A percentile compares a stretch with the other conserved stretches of the same genome.
phyloP scores from a whole-genome alignment of 176 grass and related monocot species.

The Oropetium thomaeum region DNA sequence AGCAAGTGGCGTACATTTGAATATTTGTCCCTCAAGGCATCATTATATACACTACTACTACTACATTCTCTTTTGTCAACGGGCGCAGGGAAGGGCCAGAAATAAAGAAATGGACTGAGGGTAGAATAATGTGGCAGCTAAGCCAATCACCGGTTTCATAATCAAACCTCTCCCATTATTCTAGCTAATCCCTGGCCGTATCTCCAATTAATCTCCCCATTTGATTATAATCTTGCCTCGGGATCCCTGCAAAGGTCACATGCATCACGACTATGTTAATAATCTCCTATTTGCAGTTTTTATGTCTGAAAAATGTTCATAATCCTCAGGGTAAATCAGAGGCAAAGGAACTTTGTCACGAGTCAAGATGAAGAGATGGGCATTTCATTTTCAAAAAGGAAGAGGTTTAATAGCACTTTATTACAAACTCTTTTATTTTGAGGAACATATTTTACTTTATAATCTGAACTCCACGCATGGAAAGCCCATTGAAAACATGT shows the following conservation, averaged over 20 bases:
- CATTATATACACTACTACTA: no score
- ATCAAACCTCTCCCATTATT: constrained; percentile 31
- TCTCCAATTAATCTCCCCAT: constrained; percentile 3
- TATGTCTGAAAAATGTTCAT: background rate
- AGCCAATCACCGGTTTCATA: constrained; percentile 20
- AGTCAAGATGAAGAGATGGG: background rate
- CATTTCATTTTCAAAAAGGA: no score
- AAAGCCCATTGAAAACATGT: background rate
- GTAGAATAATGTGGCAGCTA: constrained; percentile 28
- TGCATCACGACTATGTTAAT: constrained; percentile 24
- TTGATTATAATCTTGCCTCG: constrained; percentile 43
- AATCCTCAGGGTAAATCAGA: background rate
- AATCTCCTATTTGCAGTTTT: constrained; percentile 1
- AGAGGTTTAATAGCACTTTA: no score
- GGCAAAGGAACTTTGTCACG: background rate
- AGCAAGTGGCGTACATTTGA: constrained; percentile 35
- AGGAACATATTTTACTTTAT: no score
- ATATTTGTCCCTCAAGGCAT: constrained; percentile 43
- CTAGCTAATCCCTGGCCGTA: constrained; percentile 19
- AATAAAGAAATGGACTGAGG: constrained; percentile 18
- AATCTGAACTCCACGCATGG: no score
- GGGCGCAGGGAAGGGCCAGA: background rate
- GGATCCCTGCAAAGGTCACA: constrained; percentile 37
- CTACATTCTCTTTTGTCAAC: constrained; percentile 44
- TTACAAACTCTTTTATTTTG: no score